Evolutionary conservation across 163 green algal species (phyloP).

Genomic region (Coccomyxa subellipsoidea): DNA sequence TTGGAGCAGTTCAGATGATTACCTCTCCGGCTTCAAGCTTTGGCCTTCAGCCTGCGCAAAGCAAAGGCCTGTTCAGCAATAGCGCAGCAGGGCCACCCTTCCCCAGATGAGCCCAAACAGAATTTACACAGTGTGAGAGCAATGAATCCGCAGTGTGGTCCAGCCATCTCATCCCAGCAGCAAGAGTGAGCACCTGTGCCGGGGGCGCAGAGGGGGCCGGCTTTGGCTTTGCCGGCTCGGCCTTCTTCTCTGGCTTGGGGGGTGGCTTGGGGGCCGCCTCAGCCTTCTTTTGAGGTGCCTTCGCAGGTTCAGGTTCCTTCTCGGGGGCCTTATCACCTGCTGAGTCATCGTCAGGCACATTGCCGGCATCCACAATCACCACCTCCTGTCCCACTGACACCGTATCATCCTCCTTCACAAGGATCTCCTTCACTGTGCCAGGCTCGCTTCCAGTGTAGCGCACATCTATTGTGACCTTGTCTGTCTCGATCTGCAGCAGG

Average conservation of each 20-base stretch:
- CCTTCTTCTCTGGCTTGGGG: conserved; percentile 8
- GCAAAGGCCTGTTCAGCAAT: too few species aligned
- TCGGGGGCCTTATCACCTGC: conserved; percentile 11
- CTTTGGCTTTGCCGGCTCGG: background rate
- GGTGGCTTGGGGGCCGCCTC: conserved; percentile 5
- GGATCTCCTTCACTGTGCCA: conserved; percentile 65
- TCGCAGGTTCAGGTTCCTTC: conserved; percentile 13
- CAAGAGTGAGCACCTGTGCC: background rate
- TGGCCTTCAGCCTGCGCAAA: background rate
- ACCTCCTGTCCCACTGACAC: conserved; percentile 86
- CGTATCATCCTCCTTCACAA: conserved; percentile 81
- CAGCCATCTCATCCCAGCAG: background rate
- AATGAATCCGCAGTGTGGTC: too few species aligned
- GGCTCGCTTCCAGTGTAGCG: conserved; percentile 58
- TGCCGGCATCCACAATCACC: conserved; percentile 54
- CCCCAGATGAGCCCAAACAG: too few species aligned
- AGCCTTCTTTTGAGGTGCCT: conserved; percentile 14
- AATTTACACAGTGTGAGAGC: too few species aligned
- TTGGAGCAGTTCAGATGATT: too few species aligned
- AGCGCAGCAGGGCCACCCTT: too few species aligned
- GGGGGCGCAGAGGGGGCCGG: background rate
- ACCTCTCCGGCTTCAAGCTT: background rate
- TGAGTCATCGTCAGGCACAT: conserved; percentile 5
- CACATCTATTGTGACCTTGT: conserved; percentile 87
- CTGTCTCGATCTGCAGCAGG: conserved; percentile 92